These are phyloP conservation scores for Grosmannia serpens DNA, from an alignment of 2,329 filamentous ascomycete genomes.

Conservation along the genomic window DNA sequence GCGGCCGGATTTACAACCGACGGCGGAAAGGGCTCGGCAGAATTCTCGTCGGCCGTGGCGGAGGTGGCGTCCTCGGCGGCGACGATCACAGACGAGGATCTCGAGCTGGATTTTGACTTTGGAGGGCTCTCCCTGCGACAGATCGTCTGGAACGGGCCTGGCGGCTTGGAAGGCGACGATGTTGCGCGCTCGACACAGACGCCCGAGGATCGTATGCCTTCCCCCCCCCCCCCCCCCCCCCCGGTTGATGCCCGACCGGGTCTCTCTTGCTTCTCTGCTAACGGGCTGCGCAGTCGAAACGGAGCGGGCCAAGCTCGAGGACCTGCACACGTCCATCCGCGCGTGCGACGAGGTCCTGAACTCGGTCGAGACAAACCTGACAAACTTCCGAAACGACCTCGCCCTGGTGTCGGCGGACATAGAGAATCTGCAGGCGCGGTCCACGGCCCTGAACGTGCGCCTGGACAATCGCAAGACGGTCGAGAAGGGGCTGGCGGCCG, in stretches of 20 bases:
- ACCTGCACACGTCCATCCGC: conserved; percentile 76
- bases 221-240: not conserved
- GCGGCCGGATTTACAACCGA: not conserved
- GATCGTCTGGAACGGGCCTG: conserved; percentile 18
- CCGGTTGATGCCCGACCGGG: conserved; percentile 10
- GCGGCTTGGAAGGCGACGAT: conserved; percentile 23
- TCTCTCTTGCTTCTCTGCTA: not conserved
- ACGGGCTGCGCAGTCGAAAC: conserved; percentile 47
- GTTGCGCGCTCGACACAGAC: conserved; percentile 43
- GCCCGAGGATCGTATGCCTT: conserved; percentile 52
- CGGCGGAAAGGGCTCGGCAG: not conserved
- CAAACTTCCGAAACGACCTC: conserved; percentile 86
- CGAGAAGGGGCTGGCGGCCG: conserved; percentile 74
- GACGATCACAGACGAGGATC: conserved; percentile 33
- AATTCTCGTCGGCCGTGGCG: not conserved
- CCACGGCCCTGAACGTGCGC: conserved; percentile 68
- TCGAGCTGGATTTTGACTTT: conserved; percentile 67
- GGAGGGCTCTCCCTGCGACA: conserved; percentile 57
- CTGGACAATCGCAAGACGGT: conserved; percentile 83
- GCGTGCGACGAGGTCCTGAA: conserved; percentile 88
- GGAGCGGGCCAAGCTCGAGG: conserved; percentile 77
- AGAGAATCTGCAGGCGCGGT: conserved; percentile 81
- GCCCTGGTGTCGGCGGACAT: conserved; percentile 90
- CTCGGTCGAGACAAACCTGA: conserved; percentile 86
- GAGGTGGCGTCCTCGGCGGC: not conserved